phyloP scores from a whole-genome alignment of 805 yeast species.

The Peterozyma toletana region DNA sequence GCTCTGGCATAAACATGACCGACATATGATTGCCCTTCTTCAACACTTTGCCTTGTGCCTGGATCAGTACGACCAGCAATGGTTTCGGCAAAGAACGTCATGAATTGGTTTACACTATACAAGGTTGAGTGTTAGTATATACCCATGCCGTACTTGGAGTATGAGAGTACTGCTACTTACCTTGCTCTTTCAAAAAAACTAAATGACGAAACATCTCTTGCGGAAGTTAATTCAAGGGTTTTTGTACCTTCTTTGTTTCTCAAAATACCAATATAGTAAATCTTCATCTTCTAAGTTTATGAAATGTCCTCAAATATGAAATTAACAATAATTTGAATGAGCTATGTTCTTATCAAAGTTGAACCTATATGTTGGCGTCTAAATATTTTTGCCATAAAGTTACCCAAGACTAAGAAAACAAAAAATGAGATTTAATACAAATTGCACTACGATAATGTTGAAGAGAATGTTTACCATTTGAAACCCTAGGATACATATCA shows the following conservation, averaged over 20 bases:
- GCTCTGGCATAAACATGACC: constrained; percentile 89
- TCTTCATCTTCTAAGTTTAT: constrained; percentile 51
- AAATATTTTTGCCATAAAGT: too few species aligned
- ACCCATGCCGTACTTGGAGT: neutral
- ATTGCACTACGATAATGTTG: too few species aligned
- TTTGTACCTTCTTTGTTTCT: constrained; percentile 51
- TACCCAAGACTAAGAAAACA: too few species aligned
- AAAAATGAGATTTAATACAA: too few species aligned
- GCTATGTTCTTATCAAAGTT: too few species aligned
- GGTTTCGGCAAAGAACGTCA: constrained; percentile 90
- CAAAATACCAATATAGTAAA: constrained; percentile 83
- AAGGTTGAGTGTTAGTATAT: neutral
- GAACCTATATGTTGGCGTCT: too few species aligned
- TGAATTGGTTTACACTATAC: constrained; percentile 73
- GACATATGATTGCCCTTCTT: constrained; percentile 72
- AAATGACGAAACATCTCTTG: constrained; percentile 78
- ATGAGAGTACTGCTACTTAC: constrained; percentile 12
- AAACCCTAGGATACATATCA: too few species aligned
- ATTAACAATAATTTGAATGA: too few species aligned
- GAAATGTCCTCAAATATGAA: too few species aligned
- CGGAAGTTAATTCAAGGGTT: constrained; percentile 71
- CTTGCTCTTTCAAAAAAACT: constrained; percentile 79
- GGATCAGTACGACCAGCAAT: constrained; percentile 81
- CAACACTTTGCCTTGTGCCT: constrained; percentile 91
- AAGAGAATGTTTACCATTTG: too few species aligned